These are phyloP conservation scores for Xylariales sp. DNA, from an alignment of 2,329 filamentous ascomycete genomes.

Conservation along the genomic window DNA sequence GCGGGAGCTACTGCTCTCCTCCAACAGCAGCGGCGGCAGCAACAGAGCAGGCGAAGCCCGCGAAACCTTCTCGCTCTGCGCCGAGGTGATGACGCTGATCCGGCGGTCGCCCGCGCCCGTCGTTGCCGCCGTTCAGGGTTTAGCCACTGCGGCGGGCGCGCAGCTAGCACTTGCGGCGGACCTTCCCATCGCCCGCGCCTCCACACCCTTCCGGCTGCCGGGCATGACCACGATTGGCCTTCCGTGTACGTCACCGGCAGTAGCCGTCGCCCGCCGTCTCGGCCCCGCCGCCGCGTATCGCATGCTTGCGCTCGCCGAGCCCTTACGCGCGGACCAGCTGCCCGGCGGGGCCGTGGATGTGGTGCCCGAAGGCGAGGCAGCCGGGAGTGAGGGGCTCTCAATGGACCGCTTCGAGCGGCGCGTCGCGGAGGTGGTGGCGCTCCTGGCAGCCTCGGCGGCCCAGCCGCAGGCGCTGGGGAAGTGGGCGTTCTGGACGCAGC, in stretches of 20 bases:
- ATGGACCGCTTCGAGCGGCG: constrained; percentile 19
- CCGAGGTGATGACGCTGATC: constrained; percentile 26
- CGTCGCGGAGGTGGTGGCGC: constrained; percentile 17
- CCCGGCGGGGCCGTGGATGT: constrained; percentile 20
- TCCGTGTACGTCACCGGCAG: constrained; percentile 25
- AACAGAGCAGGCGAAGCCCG: too few species aligned
- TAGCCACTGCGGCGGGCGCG: constrained; percentile 25
- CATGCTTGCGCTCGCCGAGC: constrained; percentile 24
- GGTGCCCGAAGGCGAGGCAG: constrained; percentile 12
- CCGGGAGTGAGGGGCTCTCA: too few species aligned
- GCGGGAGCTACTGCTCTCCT: constrained; percentile 15
- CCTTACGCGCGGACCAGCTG: constrained; percentile 16
- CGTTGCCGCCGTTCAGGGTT: constrained; percentile 24
- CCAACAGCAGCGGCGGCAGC: too few species aligned
- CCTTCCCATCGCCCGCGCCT: constrained; percentile 18
- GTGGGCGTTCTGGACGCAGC: constrained; percentile 30
- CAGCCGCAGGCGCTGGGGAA: constrained; percentile 28
- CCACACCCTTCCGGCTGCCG: constrained; percentile 20
- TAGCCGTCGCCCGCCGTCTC: constrained; percentile 20
- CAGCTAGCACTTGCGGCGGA: constrained; percentile 28
- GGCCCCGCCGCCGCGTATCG: constrained; percentile 19
- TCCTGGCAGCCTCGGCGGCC: constrained; percentile 16
- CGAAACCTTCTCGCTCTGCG: constrained; percentile 22
- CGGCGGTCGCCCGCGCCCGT: constrained; percentile 24
- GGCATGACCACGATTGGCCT: constrained; percentile 24